These are phyloP conservation scores for Chenopodium album DNA, from an alignment of 148 eudicot species.

Conservation along the genomic window DNA sequence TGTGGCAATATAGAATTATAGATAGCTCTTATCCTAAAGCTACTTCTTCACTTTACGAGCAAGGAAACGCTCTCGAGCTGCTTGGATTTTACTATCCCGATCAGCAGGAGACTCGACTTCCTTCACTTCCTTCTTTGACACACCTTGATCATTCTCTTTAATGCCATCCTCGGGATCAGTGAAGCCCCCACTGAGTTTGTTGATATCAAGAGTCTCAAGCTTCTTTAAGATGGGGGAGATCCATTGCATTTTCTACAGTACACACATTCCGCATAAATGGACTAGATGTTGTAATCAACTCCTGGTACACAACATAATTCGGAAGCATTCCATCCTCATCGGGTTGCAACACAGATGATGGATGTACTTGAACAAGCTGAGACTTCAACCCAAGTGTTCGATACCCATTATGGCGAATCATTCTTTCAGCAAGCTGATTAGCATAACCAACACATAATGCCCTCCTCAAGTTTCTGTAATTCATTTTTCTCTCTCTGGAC, in stretches of 20 bases:
- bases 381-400: slow-evolving; percentile 80
- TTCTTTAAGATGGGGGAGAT: slow-evolving; percentile 61
- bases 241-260: slow-evolving; percentile 78
- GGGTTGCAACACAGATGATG: slow-evolving; percentile 77
- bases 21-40: slow-evolving; percentile 8
- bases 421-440: slow-evolving; percentile 92
- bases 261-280: slow-evolving; percentile 90
- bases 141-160: slow-evolving; percentile 28
- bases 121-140: slow-evolving; percentile 30
- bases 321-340: slow-evolving; percentile 98
- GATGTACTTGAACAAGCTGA: slow-evolving; percentile 94
- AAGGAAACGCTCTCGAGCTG: slow-evolving; percentile 91
- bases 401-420: slow-evolving; percentile 91
- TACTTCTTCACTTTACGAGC: slow-evolving; percentile 71
- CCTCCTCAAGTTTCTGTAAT: slow-evolving; percentile 76
- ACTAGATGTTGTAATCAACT: slow-evolving; percentile 79
- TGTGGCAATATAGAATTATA: not conserved
- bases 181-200: slow-evolving; percentile 75
- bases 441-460: slow-evolving; percentile 85
- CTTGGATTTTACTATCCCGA: slow-evolving; percentile 61
- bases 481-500: slow-evolving; percentile 47
- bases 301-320: slow-evolving; percentile 88
- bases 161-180: slow-evolving; percentile 33
- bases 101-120: slow-evolving; percentile 51
- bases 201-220: slow-evolving; percentile 65